Percentiles rank a stretch among this genome's conserved stretches.
Conservation (phyloP, 2,329 filamentous ascomycete genomes). For the Xylariaceae sp. region DNA sequence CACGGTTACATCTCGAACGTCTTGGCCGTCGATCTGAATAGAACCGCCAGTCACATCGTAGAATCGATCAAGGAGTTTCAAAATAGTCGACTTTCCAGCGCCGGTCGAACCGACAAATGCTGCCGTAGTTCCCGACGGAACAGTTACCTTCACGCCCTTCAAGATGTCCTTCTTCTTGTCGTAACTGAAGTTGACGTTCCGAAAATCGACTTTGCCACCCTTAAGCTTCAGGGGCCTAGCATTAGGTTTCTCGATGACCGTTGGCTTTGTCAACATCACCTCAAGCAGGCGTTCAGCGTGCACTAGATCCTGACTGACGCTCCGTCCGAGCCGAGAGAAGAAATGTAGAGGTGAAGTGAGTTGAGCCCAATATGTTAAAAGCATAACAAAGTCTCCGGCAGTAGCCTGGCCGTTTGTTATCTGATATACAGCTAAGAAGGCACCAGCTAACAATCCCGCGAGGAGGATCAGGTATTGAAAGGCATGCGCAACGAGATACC, state of each 20-base stretch:
- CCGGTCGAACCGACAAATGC: constrained; percentile 65
- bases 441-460: constrained; percentile 67
- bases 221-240: constrained; percentile 53
- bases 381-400: constrained; percentile 69
- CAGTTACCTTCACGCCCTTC: constrained; percentile 54
- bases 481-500: constrained; percentile 55
- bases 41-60: constrained; percentile 51
- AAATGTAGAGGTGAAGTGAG: constrained; percentile 72
- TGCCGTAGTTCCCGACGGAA: constrained; percentile 55
- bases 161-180: constrained; percentile 62
- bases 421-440: constrained; percentile 64
- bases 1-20: constrained; percentile 47
- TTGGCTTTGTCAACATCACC: constrained; percentile 61
- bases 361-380: constrained; percentile 75
- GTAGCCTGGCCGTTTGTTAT: constrained; percentile 63
- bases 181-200: constrained; percentile 60
- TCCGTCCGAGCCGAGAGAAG: constrained; percentile 62
- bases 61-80: constrained; percentile 55
- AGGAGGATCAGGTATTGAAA: constrained; percentile 67
- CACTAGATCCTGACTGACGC: constrained; percentile 58
- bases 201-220: constrained; percentile 58
- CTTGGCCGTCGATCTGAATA: constrained; percentile 50
- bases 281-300: constrained; percentile 61
- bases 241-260: constrained; percentile 54
- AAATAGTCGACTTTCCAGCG: constrained; percentile 54